Percentiles rank a stretch among this genome's conserved stretches.
These are phyloP conservation scores for Crithidia bombi DNA, from an alignment of 208 protist species.

Conservation along the genomic window DNA sequence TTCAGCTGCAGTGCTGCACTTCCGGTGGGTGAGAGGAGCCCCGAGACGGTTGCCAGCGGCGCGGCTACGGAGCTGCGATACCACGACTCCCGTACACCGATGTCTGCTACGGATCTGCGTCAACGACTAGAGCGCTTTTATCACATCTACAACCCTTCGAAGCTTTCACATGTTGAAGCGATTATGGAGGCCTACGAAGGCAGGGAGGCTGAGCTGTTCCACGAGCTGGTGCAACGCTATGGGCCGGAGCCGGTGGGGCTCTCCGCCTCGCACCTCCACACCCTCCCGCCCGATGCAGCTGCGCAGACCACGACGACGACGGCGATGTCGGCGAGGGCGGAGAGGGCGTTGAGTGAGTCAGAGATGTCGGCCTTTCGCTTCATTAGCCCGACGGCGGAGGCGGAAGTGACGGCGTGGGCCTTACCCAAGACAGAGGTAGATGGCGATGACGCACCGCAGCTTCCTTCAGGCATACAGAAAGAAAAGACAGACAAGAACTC, in stretches of 20 bases:
- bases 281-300: background rate
- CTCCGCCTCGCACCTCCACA: background rate
- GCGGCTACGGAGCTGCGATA: background rate
- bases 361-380: constrained; percentile 27
- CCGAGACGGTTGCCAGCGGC: background rate
- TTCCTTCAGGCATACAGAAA: too few relatives aligned
- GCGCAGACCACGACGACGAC: background rate
- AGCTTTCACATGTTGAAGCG: constrained; percentile 45
- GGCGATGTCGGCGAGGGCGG: background rate
- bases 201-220: constrained; percentile 52
- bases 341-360: constrained; percentile 19
- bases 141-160: constrained; percentile 44
- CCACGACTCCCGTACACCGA: background rate
- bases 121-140: constrained; percentile 50
- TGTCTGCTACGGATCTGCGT: background rate
- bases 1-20: background rate
- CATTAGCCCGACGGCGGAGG: constrained; percentile 12
- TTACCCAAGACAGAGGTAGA: background rate
- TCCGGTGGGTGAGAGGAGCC: background rate
- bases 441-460: background rate
- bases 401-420: constrained; percentile 4
- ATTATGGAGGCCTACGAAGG: constrained; percentile 37
- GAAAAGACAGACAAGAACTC: too few relatives aligned
- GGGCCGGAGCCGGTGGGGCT: constrained; percentile 32
- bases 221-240: constrained; percentile 43